Conservation (phyloP, 2,329 filamentous ascomycete genomes). For the Neophaeococcomyces mojaviensis region DNA sequence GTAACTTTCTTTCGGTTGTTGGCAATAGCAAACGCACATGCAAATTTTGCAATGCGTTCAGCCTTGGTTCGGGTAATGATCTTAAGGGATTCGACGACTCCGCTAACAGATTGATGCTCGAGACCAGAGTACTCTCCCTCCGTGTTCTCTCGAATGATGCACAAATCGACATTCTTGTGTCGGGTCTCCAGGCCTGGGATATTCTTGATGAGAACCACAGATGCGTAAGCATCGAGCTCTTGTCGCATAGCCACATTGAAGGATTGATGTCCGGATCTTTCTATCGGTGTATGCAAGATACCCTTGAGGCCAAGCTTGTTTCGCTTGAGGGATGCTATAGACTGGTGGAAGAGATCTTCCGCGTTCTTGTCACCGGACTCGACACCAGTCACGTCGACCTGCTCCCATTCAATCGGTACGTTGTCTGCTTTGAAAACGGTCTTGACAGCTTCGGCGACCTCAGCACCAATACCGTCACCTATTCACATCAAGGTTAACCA, state of each 20-base stretch:
- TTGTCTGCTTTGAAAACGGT: conserved; percentile 99
- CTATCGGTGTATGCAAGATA: conserved; percentile 95
- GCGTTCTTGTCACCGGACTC: conserved; percentile 78
- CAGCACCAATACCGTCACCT: conserved; percentile 93
- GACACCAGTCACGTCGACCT: conserved; percentile 89
- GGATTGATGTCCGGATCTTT: conserved; percentile 92
- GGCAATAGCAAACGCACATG: conserved; percentile 93
- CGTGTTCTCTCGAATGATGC: conserved; percentile 99
- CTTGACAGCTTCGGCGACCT: conserved; percentile 97
- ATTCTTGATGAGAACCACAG: conserved; percentile 97
- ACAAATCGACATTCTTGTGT: conserved; percentile 94
- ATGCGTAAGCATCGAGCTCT: conserved; percentile 99
- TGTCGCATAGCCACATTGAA: conserved; percentile 99
- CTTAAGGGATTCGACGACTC: conserved; percentile 98
- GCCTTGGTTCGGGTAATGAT: conserved; percentile 99
- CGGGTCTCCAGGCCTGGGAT: conserved; percentile 97
- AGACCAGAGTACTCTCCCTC: conserved; percentile 99
- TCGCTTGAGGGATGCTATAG: conserved; percentile 87
- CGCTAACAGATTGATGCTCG: conserved; percentile 93
- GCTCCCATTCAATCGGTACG: conserved; percentile 97
- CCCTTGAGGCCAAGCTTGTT: conserved; percentile 99
- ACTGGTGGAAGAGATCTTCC: conserved; percentile 92
- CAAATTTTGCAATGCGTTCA: conserved; percentile 98
- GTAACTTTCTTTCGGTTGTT: conserved; percentile 99
- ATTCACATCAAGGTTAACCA: conserved; percentile 6